phyloP scores from a whole-genome alignment of 805 yeast genomes.

The Starmerella ratchasimensis region DNA sequence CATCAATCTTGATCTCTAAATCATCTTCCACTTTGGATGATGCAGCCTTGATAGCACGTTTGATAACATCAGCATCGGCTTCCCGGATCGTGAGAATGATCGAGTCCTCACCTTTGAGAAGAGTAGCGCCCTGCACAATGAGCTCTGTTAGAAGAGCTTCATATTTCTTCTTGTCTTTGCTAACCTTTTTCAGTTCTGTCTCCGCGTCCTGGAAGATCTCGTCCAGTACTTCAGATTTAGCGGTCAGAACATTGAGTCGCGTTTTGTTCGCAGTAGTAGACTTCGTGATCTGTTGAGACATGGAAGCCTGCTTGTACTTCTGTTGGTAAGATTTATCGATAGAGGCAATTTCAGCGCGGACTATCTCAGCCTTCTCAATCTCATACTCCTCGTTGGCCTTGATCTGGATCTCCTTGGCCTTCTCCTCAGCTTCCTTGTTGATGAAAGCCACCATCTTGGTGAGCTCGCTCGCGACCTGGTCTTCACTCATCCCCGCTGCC shows the following conservation, averaged over 20 bases:
- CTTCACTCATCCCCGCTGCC: conserved; percentile 22
- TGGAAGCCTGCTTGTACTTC: conserved; percentile 77
- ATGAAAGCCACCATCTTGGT: conserved; percentile 97
- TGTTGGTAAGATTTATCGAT: conserved; percentile 70
- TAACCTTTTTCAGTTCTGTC: conserved; percentile 41
- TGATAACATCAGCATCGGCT: conserved; percentile 45
- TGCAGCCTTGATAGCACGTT: conserved; percentile 49
- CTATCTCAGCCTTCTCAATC: conserved; percentile 90
- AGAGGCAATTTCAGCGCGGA: conserved; percentile 79
- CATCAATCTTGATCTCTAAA: conserved; percentile 38
- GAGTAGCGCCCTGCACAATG: conserved; percentile 53
- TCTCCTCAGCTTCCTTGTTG: conserved; percentile 97
- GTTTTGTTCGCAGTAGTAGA: conserved; percentile 93
- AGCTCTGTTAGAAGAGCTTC: conserved; percentile 57
- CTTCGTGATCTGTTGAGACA: conserved; percentile 89
- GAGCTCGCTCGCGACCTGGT: conserved; percentile 87
- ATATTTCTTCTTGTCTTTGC: conserved; percentile 46
- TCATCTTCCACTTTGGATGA: conserved; percentile 48
- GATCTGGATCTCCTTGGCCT: conserved; percentile 86
- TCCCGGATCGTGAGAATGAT: conserved; percentile 48
- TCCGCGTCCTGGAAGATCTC: conserved; percentile 62
- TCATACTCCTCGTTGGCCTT: conserved; percentile 99
- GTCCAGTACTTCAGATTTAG: conserved; percentile 69
- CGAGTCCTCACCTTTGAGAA: conserved; percentile 60
- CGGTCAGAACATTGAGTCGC: conserved; percentile 74